phyloP scores from a whole-genome alignment of 208 protist genomes.

The Trypanosoma scelopori region DNA sequence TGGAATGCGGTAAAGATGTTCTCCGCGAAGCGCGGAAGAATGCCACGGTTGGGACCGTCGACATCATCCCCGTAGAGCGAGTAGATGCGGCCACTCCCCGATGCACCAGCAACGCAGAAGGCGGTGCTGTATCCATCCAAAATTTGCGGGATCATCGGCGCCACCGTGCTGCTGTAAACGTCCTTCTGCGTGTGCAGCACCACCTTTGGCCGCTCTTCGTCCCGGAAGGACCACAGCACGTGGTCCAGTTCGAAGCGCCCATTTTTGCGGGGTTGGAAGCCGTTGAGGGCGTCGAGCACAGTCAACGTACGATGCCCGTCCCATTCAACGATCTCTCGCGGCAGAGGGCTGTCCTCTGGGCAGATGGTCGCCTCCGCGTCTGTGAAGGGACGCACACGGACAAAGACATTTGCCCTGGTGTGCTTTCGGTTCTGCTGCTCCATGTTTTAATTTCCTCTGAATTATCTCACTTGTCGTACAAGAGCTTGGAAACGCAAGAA shows the following conservation, averaged over 20 bases:
- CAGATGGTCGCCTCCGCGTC: constrained; percentile 61
- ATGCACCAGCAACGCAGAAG: constrained; percentile 64
- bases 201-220: constrained; percentile 34
- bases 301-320: constrained; percentile 53
- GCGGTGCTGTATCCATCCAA: constrained; percentile 79
- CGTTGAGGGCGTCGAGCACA: constrained; percentile 64
- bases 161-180: constrained; percentile 64
- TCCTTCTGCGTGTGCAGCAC: constrained; percentile 60
- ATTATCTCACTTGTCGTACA: not conserved
- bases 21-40: constrained; percentile 77
- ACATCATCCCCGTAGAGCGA: constrained; percentile 76
- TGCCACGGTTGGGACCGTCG: constrained; percentile 51
- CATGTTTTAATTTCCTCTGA: constrained; percentile 18
- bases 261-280: constrained; percentile 66
- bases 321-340: constrained; percentile 66
- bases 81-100: constrained; percentile 63
- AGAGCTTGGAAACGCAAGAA: too few relatives aligned
- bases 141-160: constrained; percentile 58
- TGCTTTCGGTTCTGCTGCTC: constrained; percentile 12
- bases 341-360: constrained; percentile 63
- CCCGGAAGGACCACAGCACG: constrained; percentile 76
- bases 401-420: constrained; percentile 48
- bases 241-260: constrained; percentile 53
- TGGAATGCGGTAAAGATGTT: constrained; percentile 74
- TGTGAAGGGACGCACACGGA: constrained; percentile 80